Conservation (phyloP, 306 rosid species). For the Clitoria ternatea region DNA sequence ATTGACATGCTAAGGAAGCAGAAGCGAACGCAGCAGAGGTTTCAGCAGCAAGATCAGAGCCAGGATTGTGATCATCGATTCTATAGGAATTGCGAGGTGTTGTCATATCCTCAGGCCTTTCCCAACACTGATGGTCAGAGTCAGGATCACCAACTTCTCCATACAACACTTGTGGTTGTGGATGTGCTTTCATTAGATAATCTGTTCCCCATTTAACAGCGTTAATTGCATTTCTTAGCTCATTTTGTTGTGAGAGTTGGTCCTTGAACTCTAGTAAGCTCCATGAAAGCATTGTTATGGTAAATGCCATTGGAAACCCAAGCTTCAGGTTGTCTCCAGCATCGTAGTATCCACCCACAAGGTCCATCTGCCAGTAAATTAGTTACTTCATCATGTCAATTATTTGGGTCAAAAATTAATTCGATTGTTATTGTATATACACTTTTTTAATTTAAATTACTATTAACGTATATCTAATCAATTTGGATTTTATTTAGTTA, state of each 20-base stretch:
- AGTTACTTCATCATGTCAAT: neutral
- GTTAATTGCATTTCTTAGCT: constrained; percentile 34
- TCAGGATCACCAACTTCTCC: constrained; percentile 51
- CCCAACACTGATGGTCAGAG: constrained; percentile 61
- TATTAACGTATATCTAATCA: too few species aligned
- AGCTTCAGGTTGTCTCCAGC: constrained; percentile 67
- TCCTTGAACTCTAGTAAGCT: constrained; percentile 43
- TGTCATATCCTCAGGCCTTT: constrained; percentile 71
- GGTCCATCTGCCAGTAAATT: constrained; percentile 27
- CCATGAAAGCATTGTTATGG: constrained; percentile 72
- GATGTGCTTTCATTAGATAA: constrained; percentile 56
- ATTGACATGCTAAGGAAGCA: constrained; percentile 44
- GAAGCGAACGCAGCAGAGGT: constrained; percentile 64
- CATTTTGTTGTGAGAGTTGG: constrained; percentile 12
- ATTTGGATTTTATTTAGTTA: too few species aligned
- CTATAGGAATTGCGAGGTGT: constrained; percentile 32
- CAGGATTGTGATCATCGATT: constrained; percentile 41
- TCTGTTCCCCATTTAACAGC: constrained; percentile 73
- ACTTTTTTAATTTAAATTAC: too few species aligned
- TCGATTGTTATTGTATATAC: too few species aligned
- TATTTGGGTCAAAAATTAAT: too few species aligned
- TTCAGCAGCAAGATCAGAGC: constrained; percentile 67
- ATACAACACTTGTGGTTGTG: constrained; percentile 31
- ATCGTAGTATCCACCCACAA: constrained; percentile 72
- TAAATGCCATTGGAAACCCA: constrained; percentile 65